phyloP scores from a whole-genome alignment of 768 basidiomycete species.

The Infundibulicybe gibba region DNA sequence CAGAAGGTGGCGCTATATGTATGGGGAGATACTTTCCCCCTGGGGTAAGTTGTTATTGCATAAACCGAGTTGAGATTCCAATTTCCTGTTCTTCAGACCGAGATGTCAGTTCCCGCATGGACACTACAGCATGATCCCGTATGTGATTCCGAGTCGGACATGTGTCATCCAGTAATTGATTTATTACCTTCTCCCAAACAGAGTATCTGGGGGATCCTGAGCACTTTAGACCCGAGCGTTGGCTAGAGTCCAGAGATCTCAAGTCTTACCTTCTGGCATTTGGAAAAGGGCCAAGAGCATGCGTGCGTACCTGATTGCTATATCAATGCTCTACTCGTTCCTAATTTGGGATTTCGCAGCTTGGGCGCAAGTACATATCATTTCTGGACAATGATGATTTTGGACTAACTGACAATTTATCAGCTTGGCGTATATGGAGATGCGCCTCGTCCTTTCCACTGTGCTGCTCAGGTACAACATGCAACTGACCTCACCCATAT shows the following conservation, averaged over 20 bases:
- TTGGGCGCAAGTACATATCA: constrained; percentile 17
- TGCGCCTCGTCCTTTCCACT: constrained; percentile 19
- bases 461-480: constrained; percentile 20
- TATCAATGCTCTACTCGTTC: neutral
- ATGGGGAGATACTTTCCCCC: constrained; percentile 20
- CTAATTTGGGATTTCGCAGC: constrained; percentile 7
- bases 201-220: constrained; percentile 28
- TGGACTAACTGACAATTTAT: constrained; percentile 3
- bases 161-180: neutral
- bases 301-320: constrained; percentile 14
- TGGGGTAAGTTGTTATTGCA: constrained; percentile 16
- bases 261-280: constrained; percentile 24
- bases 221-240: constrained; percentile 30
- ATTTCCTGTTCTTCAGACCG: constrained; percentile 15
- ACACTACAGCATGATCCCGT: constrained; percentile 24
- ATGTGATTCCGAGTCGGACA: neutral
- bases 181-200: constrained; percentile 8
- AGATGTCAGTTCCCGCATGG: constrained; percentile 30
- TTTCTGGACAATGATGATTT: neutral
- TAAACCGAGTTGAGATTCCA: neutral
- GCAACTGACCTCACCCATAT: constrained; percentile 9
- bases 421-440: constrained; percentile 24
- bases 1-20: constrained; percentile 13
- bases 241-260: constrained; percentile 23
- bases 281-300: constrained; percentile 26